Conservation (phyloP, 495 filamentous ascomycete species). For the Penicillium crystallinum region DNA sequence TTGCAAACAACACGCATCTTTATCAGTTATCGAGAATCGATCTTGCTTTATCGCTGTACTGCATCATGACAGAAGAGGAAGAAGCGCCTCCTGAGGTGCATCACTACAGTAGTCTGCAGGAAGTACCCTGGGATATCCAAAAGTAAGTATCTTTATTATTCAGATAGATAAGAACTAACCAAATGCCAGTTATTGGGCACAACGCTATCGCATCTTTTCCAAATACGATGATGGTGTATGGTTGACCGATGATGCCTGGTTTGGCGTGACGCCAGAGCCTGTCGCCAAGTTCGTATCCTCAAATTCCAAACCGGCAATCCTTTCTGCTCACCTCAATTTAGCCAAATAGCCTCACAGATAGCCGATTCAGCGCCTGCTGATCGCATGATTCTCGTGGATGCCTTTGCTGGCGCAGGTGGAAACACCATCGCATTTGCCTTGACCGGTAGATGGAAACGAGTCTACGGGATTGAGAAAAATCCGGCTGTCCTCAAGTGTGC, state of each 20-base stretch:
- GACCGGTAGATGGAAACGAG: conserved; percentile 65
- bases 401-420: conserved; percentile 86
- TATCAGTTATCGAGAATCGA: conserved; percentile 21
- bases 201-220: conserved; percentile 79
- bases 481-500: conserved; percentile 73
- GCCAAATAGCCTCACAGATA: conserved; percentile 75
- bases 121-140: conserved; percentile 72
- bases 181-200: conserved; percentile 70
- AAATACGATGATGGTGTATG: conserved; percentile 78
- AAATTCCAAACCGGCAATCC: not conserved
- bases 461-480: conserved; percentile 87
- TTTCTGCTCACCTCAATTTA: conserved; percentile 22
- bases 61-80: conserved; percentile 30
- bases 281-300: conserved; percentile 61
- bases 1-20: conserved; percentile 26
- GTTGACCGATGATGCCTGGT: conserved; percentile 92
- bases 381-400: conserved; percentile 65
- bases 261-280: conserved; percentile 88
- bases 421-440: conserved; percentile 93
- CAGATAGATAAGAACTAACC: conserved; percentile 12
- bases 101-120: conserved; percentile 56
- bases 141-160: conserved; percentile 46
- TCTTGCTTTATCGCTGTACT: conserved; percentile 6
- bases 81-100: conserved; percentile 44
- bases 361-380: conserved; percentile 45